Evolutionary conservation across 169 alveolate species (phyloP).

Genomic region (Plasmodium inui): DNA sequence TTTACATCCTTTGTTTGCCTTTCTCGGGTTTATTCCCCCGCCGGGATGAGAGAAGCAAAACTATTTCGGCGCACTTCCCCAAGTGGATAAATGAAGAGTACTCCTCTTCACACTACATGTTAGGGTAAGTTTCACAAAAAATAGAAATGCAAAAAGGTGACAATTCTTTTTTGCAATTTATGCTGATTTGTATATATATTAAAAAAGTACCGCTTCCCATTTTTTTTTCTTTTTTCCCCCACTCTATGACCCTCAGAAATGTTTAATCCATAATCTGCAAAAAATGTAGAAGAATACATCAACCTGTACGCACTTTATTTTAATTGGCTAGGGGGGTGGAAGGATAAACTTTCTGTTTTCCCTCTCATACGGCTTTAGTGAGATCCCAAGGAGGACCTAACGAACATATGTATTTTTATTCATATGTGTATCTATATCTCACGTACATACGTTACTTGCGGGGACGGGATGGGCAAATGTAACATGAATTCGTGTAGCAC

Average conservation of each 20-base stretch:
- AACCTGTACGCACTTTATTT: not conserved
- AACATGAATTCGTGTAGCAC: not conserved
- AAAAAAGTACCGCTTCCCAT: not conserved
- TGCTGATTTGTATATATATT: not conserved
- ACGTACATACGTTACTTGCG: not conserved
- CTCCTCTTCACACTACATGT: not conserved
- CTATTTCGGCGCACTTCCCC: not conserved
- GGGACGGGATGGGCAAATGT: not conserved
- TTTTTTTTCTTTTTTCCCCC: not conserved
- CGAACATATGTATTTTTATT: not conserved
- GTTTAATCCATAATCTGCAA: not conserved
- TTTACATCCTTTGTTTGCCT: not conserved
- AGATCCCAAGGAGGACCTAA: not conserved
- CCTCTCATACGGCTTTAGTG: not conserved
- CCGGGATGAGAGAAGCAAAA: not conserved
- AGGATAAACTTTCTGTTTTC: not conserved
- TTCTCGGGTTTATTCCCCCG: not conserved
- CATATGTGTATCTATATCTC: not conserved
- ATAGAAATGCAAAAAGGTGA: not conserved
- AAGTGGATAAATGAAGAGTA: not conserved
- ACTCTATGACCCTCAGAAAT: not conserved
- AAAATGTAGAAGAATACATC: not conserved
- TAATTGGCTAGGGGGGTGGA: not conserved
- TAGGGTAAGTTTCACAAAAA: not conserved
- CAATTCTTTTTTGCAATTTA: not conserved